Evolutionary conservation across 495 filamentous ascomycete genomes (phyloP), one percentile per base, ranked within the genome.

Genomic region (Podospora appendiculata): DNA sequence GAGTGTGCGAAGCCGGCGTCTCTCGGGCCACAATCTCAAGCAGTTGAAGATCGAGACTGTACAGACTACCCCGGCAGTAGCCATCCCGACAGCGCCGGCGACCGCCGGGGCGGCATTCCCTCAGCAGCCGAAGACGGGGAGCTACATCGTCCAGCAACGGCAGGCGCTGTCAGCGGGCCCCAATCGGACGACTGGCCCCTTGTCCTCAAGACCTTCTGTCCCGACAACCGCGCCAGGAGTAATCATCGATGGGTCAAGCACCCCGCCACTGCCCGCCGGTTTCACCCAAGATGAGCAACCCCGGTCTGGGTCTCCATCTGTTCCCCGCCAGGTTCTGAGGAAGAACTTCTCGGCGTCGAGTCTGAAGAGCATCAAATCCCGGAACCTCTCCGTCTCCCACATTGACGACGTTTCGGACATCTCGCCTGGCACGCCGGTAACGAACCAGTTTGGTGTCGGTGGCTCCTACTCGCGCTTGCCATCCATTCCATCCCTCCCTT

Each of bases 41-140:
- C 88, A 89, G 62, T 74, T 98, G 54, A 96, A 89, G 70, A 96
- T 98, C 38, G 89, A 97, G 65, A 95, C 90, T 2, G 76, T 76
- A 2, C 70, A 76, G 34, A 70, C 75, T 13, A 33, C 55, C 5
- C 51, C 58, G 13, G 53, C 66, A 12, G 56, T 61, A 10, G 2
- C 25, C 25, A 25, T 25, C 5, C 25, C 25, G 2, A 25, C 25
- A 25, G 65, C 64, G 13, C 70, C 66, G 16, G 67, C 67, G 25
- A 65, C 67, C 16, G 68, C 68, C 10, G 72, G 72, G 13, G 63
- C 68, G 34, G 61, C 68, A 8, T 59, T 74, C 8, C 72, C 69
- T 16, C 76, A 79, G 32, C 76, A 79, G 38, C 62, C 73, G 13
- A 63, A 57, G 34, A 64, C 70, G 0, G 58, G 60, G 38, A 65